A percentile compares a stretch with the other conserved stretches of the same genome.
Evolutionary conservation across 768 basidiomycete species (phyloP).

Genomic region (Gloeophyllum trabeum): DNA sequence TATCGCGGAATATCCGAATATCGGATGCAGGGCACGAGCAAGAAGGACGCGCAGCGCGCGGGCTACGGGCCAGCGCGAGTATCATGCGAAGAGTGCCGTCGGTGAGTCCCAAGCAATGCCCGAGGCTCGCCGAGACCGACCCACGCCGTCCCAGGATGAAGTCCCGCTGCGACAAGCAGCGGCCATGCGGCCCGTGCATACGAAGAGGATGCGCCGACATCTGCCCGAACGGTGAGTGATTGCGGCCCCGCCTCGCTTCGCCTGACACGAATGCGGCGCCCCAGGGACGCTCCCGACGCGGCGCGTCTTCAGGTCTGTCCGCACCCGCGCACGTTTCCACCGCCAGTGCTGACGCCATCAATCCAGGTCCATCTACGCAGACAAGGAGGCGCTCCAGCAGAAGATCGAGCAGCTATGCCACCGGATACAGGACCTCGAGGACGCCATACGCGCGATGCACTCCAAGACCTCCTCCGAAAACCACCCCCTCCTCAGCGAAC

Average conservation of each 20-base stretch:
- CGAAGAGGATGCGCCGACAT: slow-evolving; percentile 54
- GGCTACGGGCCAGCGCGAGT: too few species aligned
- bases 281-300: slow-evolving; percentile 3
- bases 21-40: too few species aligned
- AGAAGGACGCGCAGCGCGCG: too few species aligned
- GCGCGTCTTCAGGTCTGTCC: neutral
- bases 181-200: slow-evolving; percentile 38
- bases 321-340: neutral
- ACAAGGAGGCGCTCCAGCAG: slow-evolving; percentile 52
- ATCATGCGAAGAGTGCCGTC: too few species aligned
- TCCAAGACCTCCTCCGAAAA: slow-evolving; percentile 39
- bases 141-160: too few species aligned
- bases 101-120: too few species aligned
- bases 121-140: too few species aligned
- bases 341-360: neutral
- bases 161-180: slow-evolving; percentile 53
- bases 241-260: too few species aligned
- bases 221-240: slow-evolving; percentile 48
- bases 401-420: slow-evolving; percentile 59
- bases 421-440: slow-evolving; percentile 59
- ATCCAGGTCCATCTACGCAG: slow-evolving; percentile 60
- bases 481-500: slow-evolving; percentile 49
- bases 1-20: too few species aligned
- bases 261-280: neutral
- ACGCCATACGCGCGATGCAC: slow-evolving; percentile 53